A percentile compares a stretch with the other conserved stretches of the same genome.
These are phyloP conservation scores for Petunia hybrid DNA, from an alignment of 305 asterid species.

Conservation along the genomic window DNA sequence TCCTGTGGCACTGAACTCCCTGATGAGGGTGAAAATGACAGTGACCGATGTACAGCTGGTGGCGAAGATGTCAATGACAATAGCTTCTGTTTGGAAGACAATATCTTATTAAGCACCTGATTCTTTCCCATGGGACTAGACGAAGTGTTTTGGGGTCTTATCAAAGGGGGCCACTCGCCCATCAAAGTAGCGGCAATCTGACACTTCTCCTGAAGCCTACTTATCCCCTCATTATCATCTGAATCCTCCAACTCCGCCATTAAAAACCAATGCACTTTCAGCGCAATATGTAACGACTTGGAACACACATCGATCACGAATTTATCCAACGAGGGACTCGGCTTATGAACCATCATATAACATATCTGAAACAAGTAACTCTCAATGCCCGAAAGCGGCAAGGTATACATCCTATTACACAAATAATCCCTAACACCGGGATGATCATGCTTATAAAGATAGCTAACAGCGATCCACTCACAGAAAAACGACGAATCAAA, in stretches of 20 bases:
- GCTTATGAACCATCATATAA: constrained; percentile 88
- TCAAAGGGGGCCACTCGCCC: constrained; percentile 92
- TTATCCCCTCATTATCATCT: constrained; percentile 89
- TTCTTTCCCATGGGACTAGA: constrained; percentile 70
- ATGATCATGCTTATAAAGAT: constrained; percentile 90
- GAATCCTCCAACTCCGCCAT: constrained; percentile 93
- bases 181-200: constrained; percentile 91
- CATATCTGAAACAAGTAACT: constrained; percentile 91
- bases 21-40: constrained; percentile 62
- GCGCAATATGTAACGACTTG: constrained; percentile 73
- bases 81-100: constrained; percentile 83
- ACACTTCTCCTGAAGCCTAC: constrained; percentile 93
- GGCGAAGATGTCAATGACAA: constrained; percentile 79
- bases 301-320: constrained; percentile 87
- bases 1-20: constrained; percentile 57
- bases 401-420: constrained; percentile 91
- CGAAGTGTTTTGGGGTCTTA: constrained; percentile 57
- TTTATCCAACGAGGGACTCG: constrained; percentile 91
- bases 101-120: constrained; percentile 72
- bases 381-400: constrained; percentile 84
- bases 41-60: constrained; percentile 52
- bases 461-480: constrained; percentile 97
- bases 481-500: constrained; percentile 88
- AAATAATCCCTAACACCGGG: constrained; percentile 88
- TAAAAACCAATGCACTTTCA: constrained; percentile 91